Evolutionary conservation across 2,329 filamentous ascomycete species (phyloP), one percentile per base, ranked within the genome.

Genomic region (Sordariomycetes sp.): DNA sequence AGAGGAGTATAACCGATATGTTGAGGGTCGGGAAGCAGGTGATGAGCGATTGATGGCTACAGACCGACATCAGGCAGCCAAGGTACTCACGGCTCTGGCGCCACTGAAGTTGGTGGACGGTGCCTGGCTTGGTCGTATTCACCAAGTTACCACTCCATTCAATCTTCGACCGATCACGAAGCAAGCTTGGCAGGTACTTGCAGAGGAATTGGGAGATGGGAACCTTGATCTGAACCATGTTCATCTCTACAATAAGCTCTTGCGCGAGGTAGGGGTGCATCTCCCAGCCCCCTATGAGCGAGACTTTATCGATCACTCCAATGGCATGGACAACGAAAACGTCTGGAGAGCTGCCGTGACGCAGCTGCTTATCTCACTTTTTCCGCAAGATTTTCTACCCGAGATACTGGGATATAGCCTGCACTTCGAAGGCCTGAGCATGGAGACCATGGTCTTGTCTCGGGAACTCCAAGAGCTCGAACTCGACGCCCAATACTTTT

Each of bases 341-440:
- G 30, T 35, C 6, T 70, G 66, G 65, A 60, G 58, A 47, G 51
- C 61, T 1, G 64, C 61, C 6, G 45, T 66, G 5, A 52, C 55
- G 3, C 68, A 71, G 34, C 40, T 70, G 4, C 50, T 45, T 31
- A 52, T 71, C 8, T 68, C 64, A 1, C 49, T 70, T 1, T 70
- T 66, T 24, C 61, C 64, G 2, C 41, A 64, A 23, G 59, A 70
- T 7, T 67, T 70, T 39, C 39, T 72, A 3, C 66, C 66, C 1
- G 67, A 71, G 44, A 62, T 66, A 4, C 46, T 71, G 4, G 65
- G 68, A 2, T 70, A 68, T 43, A 72, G 68, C 41, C 51, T 71
- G 48, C 58, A 25, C n/a, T 25, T 25, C 23, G 23, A 25, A n/a
- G n/a, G 9, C 9, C 23, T 25, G 9, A 25, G 9, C 23, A 25